Conservation (phyloP, 768 basidiomycete species). For the Antrodiella citrinella region DNA sequence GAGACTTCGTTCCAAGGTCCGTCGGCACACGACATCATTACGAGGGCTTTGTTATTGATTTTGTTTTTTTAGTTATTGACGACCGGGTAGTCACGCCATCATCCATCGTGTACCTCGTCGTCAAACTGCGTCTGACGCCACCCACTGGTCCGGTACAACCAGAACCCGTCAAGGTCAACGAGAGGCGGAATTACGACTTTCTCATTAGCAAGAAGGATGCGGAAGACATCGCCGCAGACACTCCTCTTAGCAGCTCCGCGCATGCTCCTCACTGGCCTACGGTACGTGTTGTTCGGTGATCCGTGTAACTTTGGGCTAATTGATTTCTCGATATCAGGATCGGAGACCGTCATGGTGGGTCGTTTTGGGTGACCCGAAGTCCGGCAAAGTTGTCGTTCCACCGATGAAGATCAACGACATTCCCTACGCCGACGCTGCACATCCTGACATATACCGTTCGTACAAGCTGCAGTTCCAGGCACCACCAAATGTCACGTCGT, state of each 20-base stretch:
- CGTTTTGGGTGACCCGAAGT: conserved; percentile 80
- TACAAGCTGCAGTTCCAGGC: conserved; percentile 96
- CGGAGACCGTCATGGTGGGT: conserved; percentile 94
- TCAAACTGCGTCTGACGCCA: conserved; percentile 71
- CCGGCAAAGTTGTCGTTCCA: conserved; percentile 78
- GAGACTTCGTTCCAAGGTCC: conserved; percentile 82
- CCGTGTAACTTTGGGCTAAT: no score
- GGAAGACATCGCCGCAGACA: conserved; percentile 45
- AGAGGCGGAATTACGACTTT: conserved; percentile 60
- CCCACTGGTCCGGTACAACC: no score
- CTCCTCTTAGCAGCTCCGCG: conserved; percentile 46
- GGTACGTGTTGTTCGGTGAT: conserved; percentile 34
- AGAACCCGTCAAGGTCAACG: conserved; percentile 39
- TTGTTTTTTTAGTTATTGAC: conserved; percentile 62
- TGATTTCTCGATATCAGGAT: conserved; percentile 37
- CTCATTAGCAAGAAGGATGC: conserved; percentile 51
- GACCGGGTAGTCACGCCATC: conserved; percentile 84
- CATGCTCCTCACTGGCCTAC: conserved; percentile 93
- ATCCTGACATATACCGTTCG: conserved; percentile 56
- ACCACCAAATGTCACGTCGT: conserved; percentile 72
- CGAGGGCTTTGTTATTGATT: background rate
- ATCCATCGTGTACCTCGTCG: conserved; percentile 77
- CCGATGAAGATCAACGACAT: conserved; percentile 78
- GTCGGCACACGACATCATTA: conserved; percentile 9
- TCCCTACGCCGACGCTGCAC: conserved; percentile 47